Evolutionary conservation across 345 rosid species (phyloP).

Genomic region (Salix purpurea): DNA sequence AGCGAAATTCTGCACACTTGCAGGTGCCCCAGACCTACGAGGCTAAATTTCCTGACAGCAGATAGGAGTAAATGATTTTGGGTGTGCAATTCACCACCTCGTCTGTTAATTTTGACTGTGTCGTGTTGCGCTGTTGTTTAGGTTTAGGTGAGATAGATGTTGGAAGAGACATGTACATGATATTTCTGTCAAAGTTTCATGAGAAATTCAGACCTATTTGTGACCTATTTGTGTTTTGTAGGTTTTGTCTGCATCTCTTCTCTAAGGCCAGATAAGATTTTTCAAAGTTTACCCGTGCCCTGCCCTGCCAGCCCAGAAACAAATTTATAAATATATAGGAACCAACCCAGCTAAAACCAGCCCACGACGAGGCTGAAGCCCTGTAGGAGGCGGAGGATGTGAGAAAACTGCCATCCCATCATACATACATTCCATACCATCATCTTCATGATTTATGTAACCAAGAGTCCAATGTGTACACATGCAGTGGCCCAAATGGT

Average conservation of each 20-base stretch:
- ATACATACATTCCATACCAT: too few species aligned
- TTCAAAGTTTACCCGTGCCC: neutral
- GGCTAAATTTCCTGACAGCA: slow-evolving; percentile 57
- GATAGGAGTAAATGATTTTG: slow-evolving; percentile 4
- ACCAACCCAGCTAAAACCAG: too few species aligned
- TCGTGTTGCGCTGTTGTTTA: neutral
- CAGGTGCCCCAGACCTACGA: slow-evolving; percentile 62
- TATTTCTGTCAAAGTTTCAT: neutral
- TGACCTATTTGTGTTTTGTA: neutral
- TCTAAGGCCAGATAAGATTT: neutral
- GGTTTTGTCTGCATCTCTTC: neutral
- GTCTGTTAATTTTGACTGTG: neutral
- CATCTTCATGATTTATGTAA: too few species aligned
- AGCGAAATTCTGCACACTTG: neutral
- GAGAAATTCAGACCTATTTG: neutral
- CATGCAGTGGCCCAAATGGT: too few species aligned
- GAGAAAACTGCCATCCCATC: too few species aligned
- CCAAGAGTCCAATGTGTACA: too few species aligned
- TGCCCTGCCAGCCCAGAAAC: too few species aligned
- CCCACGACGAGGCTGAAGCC: too few species aligned
- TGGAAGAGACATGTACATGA: neutral
- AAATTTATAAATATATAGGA: too few species aligned
- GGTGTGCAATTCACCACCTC: neutral
- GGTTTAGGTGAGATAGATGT: neutral
- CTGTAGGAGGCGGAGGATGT: too few species aligned